These are phyloP conservation scores for Glaciozyma antarctica DNA, from an alignment of 768 basidiomycete genomes.

Conservation along the genomic window DNA sequence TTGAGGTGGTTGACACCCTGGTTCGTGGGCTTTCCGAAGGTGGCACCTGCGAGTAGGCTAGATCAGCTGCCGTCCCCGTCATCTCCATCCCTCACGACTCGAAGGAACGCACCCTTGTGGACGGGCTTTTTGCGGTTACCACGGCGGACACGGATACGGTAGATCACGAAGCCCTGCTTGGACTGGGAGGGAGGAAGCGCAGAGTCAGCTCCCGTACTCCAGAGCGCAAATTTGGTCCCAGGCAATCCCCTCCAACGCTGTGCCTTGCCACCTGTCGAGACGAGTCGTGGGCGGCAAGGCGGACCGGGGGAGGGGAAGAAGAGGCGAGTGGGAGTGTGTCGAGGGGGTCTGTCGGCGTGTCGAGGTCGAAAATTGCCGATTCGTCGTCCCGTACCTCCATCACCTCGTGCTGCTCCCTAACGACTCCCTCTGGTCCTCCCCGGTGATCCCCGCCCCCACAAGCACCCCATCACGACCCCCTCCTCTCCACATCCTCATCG, in stretches of 20 bases:
- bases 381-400: no score
- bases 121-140: conserved; percentile 99
- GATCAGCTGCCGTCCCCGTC: not conserved
- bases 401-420: no score
- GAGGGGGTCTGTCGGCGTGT: not conserved
- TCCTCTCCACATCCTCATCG: not conserved
- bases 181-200: conserved; percentile 43
- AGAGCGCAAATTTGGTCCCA: not conserved
- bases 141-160: conserved; percentile 91
- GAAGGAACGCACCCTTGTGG: conserved; percentile 64
- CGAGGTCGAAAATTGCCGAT: not conserved
- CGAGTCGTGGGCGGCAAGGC: not conserved
- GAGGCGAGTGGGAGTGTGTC: not conserved
- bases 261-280: no score
- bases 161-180: conserved; percentile 98
- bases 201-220: conserved; percentile 1
- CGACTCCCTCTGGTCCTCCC: no score
- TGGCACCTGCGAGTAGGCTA: conserved; percentile 58
- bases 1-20: conserved; percentile 99
- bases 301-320: no score
- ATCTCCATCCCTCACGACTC: not conserved
- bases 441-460: not conserved
- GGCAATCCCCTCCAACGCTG: not conserved
- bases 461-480: not conserved
- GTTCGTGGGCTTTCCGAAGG: conserved; percentile 96